phyloP scores from a whole-genome alignment of 495 filamentous ascomycete species.

The Aspergillus haitiensis region DNA sequence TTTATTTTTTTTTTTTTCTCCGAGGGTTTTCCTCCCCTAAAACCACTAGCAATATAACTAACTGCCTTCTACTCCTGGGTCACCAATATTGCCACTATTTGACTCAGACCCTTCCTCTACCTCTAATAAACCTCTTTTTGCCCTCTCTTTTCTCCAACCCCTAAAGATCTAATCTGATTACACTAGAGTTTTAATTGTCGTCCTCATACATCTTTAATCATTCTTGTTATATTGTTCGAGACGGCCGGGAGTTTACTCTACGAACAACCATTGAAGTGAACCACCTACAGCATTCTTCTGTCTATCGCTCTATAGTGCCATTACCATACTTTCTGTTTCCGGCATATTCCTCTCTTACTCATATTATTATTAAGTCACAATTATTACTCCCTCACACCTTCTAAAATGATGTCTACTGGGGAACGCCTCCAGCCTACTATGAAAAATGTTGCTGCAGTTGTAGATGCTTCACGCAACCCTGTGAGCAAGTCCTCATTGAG shows the following conservation, averaged over 20 bases:
- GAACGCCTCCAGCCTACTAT: constrained; percentile 37
- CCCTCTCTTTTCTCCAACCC: not conserved
- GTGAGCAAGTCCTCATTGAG: constrained; percentile 26
- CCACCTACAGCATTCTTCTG: constrained; percentile 3
- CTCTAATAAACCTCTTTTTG: not conserved
- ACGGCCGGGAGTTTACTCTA: constrained; percentile 5
- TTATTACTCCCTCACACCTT: not conserved
- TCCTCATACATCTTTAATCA: not conserved
- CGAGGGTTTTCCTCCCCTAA: not conserved
- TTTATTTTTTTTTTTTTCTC: constrained; percentile 3
- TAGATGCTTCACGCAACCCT: constrained; percentile 28
- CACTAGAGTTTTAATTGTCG: not conserved
- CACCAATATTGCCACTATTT: not conserved
- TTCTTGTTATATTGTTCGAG: not conserved
- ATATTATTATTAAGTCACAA: not conserved
- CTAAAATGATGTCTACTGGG: constrained; percentile 50
- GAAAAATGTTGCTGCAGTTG: constrained; percentile 22
- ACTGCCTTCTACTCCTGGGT: not conserved
- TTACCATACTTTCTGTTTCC: constrained; percentile 1
- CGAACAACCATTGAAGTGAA: constrained; percentile 4
- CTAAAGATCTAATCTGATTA: not conserved
- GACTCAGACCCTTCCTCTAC: constrained; percentile 5
- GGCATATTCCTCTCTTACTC: not conserved
- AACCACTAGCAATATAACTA: too few relatives aligned
- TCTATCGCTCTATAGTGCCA: not conserved